Base-by-base conservation (phyloP, 805 yeast genomes). In the Wickerhamiella vanderwaltii region DNA sequence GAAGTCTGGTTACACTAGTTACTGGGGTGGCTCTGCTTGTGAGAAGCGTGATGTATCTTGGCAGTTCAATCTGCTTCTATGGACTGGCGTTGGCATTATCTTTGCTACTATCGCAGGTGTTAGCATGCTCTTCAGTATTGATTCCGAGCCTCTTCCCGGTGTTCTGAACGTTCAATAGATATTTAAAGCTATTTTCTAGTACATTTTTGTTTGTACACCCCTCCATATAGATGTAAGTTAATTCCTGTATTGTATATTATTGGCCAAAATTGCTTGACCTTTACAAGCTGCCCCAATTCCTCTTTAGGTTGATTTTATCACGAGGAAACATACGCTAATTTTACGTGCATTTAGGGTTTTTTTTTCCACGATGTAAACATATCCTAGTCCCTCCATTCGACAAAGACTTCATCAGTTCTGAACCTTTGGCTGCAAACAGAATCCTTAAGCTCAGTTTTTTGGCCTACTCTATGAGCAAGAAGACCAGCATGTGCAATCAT, bases 401-500 rank as follows among this genome's bases (percentile, higher is more conserved):
- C 86, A 52, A 70, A 72, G 2, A 88, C 98, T 56, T 87, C 95
- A 54, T 88, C 97, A 0, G 98, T 88, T 56, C 98, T 68, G 61
- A 85, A 91, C 56, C 91, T 71, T 60, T 91, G 98, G 0, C 95
- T 81, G 51, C 95, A 91, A 2, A 83, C 87, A 1, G 95, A 80
- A 43, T 82, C 74, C 20, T 64, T 57, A 37, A 88, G 52, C 19
- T 64, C 69, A 2, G 73, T 73, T 11, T 56, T 53, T 43, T 73
- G 75, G 1, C 96, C 95, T 69, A 78, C 80, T 51, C 97, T 68
- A 55, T 75, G 86, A 40, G 81, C 83, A 45, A 91, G 59, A 36
- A 91, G 64, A 0, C 98, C 98, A 0, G 98, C 97, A 55, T 91
- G 98, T 0, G 98, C 98, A 53, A 91, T 91, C 98, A 91, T 91